Evolutionary conservation across 1,284 basidiomycete genomes (phyloP).

Genomic region (Leccinum insigne): DNA sequence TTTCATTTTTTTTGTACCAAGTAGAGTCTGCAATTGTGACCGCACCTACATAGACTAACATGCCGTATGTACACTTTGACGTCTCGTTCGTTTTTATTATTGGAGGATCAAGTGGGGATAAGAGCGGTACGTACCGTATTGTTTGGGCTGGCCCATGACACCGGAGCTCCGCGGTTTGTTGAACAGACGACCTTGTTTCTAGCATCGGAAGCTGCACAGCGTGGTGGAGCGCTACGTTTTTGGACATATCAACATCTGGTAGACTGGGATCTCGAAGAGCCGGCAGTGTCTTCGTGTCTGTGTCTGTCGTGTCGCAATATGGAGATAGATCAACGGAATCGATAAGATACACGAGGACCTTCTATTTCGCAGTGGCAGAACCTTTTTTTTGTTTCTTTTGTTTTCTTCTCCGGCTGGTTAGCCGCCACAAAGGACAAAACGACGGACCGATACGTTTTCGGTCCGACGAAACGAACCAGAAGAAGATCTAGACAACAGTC

Average conservation of each 20-base stretch:
- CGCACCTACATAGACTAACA: constrained; percentile 8
- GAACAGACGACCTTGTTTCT: constrained; percentile 1
- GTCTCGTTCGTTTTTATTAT: constrained; percentile 5
- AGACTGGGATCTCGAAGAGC: constrained; percentile 24
- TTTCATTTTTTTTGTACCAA: constrained; percentile 22
- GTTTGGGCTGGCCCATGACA: constrained; percentile 3
- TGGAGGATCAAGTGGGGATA: constrained; percentile 22
- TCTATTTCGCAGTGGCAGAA: constrained; percentile 7
- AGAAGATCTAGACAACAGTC: not conserved
- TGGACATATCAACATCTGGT: constrained; percentile 14
- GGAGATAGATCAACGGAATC: constrained; percentile 26
- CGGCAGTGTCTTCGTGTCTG: not conserved
- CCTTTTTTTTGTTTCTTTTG: not conserved
- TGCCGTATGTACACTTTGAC: constrained; percentile 31
- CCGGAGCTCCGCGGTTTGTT: constrained; percentile 35
- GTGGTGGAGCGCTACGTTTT: constrained; percentile 14
- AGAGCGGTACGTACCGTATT: constrained; percentile 18
- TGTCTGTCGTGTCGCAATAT: constrained; percentile 3
- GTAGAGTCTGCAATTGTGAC: constrained; percentile 25
- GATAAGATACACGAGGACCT: constrained; percentile 34
- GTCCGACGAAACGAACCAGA: not conserved
- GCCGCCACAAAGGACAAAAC: not conserved
- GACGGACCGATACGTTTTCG: not conserved
- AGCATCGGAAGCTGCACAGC: constrained; percentile 8
- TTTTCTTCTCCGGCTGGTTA: not conserved